Evolutionary conservation across 805 yeast species (phyloP), one percentile per base, ranked within the genome.

Genomic region (Wickerhamiella australiensis): DNA sequence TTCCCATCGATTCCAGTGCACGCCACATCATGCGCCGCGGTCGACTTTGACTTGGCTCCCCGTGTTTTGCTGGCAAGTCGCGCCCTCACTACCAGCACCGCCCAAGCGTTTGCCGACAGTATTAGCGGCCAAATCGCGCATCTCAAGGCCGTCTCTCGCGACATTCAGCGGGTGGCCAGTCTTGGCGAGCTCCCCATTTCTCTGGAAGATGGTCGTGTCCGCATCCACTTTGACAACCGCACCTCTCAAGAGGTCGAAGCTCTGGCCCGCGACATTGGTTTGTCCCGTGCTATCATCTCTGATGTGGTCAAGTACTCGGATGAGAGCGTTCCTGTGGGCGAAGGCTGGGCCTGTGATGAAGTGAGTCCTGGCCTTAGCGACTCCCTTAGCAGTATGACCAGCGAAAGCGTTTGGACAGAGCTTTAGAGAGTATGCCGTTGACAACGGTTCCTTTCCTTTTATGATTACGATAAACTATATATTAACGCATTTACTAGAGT

Each of bases 211-310:
- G 65, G 69, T 26, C 63, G 63, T 48, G 59, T 65, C 26, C 57
- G 80, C 55, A 76, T 80, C 12, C 80, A 76, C 60, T 84, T 85
- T 66, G 86, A 90, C 29, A 83, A 82, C 60, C 72, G 82, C 52
- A 85, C 82, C 52, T 64, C 71, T 5, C 67, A 62, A 5, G 77
- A 77, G 55, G 75, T 83, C 56, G 81, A 79, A 56, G 53, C 54
- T 18, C 63, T 83, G 52, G 64, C 82, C 52, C 47, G 47, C 22
- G 47, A 45, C 13, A 27, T 36, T 2, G 47, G 47, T 8, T 23
- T 45, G 12, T 22, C 47, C 3, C 41, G 47, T 17, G 47, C 25
- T 2, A 20, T 35, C n/a, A 33, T 45, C 27, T 37, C 26, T 27
- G 21, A 25, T n/a, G 40, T 18, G 8, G 29, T 18, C 12, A 23